phyloP scores from a whole-genome alignment of 179 eudicot species.

The Drosera spatulata region DNA sequence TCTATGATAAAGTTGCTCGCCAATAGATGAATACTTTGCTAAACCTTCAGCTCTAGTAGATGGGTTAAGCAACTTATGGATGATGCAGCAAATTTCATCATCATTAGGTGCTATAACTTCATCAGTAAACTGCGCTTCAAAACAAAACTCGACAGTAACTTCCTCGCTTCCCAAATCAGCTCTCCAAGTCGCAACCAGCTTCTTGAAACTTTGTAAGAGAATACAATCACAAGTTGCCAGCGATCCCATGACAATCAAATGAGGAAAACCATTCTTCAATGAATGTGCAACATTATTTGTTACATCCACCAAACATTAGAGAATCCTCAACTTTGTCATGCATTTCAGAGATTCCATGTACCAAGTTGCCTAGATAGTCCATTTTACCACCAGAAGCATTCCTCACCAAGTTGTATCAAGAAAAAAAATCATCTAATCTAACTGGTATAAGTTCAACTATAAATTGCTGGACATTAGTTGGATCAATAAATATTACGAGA shows the following conservation, averaged over 20 bases:
- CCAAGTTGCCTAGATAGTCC: too few species aligned
- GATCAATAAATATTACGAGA: too few species aligned
- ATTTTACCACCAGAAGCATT: too few species aligned
- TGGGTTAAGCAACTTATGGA: constrained; percentile 51
- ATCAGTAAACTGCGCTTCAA: constrained; percentile 21
- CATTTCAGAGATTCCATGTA: too few species aligned
- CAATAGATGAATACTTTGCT: constrained; percentile 41
- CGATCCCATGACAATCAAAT: neutral
- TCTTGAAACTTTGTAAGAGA: constrained; percentile 52
- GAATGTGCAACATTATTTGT: too few species aligned
- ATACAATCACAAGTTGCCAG: neutral
- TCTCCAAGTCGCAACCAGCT: constrained; percentile 54
- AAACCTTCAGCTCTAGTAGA: constrained; percentile 48
- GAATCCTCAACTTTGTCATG: too few species aligned
- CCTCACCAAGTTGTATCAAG: too few species aligned
- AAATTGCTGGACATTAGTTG: too few species aligned
- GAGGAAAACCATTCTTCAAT: too few species aligned
- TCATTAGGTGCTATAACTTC: constrained; percentile 19
- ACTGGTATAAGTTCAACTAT: too few species aligned
- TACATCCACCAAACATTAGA: too few species aligned
- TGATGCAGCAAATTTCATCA: constrained; percentile 40
- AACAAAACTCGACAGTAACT: constrained; percentile 17
- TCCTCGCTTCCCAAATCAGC: constrained; percentile 41
- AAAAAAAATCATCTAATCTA: too few species aligned
- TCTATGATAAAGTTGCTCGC: constrained; percentile 41